A percentile compares a stretch with the other conserved stretches of the same genome.
phyloP scores from a whole-genome alignment of 1,139 yeast species.

The Geotrichum carabidarum region DNA sequence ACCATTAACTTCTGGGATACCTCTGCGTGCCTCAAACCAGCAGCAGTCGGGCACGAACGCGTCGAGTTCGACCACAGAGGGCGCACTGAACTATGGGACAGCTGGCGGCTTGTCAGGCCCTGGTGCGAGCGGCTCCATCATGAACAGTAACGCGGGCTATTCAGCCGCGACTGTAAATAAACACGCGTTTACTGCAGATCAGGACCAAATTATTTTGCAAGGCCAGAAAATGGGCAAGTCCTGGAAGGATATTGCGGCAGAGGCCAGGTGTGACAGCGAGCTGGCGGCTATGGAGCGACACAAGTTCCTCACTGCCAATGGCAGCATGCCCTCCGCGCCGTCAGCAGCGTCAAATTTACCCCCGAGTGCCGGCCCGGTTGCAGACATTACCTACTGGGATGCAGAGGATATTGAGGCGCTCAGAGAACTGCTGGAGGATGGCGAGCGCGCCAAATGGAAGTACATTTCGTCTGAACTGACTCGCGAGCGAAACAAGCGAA shows the following conservation, averaged over 20 bases:
- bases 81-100: background rate
- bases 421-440: constrained; percentile 37
- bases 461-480: constrained; percentile 38
- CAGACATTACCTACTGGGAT: constrained; percentile 29
- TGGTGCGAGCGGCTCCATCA: constrained; percentile 1
- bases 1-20: too few relatives aligned
- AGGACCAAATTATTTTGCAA: constrained; percentile 10
- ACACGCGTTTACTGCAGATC: constrained; percentile 11
- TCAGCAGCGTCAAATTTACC: background rate
- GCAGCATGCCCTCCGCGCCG: background rate
- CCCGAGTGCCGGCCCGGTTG: background rate
- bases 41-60: too few relatives aligned
- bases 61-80: too few relatives aligned
- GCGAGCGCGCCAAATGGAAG: constrained; percentile 44
- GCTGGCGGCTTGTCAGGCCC: background rate
- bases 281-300: constrained; percentile 10
- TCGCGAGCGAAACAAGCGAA: constrained; percentile 34
- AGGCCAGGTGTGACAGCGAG: constrained; percentile 8
- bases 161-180: background rate
- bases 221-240: constrained; percentile 16
- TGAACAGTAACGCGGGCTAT: constrained; percentile 3
- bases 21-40: too few relatives aligned
- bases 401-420: constrained; percentile 38
- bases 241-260: constrained; percentile 13
- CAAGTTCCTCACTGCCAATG: constrained; percentile 4